Evolutionary conservation across 2,329 filamentous ascomycete species (phyloP).

Genomic region (Alternaria infectoria): DNA sequence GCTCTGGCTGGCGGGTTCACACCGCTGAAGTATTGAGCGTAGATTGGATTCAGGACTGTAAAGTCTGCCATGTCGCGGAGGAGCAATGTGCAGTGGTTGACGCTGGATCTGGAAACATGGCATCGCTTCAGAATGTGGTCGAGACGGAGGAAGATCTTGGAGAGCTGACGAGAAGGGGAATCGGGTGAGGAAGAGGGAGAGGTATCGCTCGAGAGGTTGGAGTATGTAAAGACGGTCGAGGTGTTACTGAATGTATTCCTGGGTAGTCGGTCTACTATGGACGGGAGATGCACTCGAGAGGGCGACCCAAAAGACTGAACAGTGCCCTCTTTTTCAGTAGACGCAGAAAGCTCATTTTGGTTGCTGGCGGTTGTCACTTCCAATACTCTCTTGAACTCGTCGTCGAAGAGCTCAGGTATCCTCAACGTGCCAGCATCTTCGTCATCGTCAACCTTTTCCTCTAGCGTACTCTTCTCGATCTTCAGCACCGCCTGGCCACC

Average conservation of each 20-base stretch:
- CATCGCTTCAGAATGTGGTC: conserved; percentile 30
- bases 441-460: conserved; percentile 49
- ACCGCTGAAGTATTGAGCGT: conserved; percentile 73
- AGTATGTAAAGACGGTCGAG: conserved; percentile 57
- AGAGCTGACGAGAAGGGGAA: conserved; percentile 41
- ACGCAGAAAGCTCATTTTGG: conserved; percentile 5
- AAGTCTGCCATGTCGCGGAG: conserved; percentile 85
- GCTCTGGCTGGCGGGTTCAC: conserved; percentile 87
- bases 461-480: conserved; percentile 64
- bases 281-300: not conserved
- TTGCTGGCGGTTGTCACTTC: conserved; percentile 2
- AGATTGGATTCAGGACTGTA: conserved; percentile 73
- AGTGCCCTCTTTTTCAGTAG: conserved; percentile 10
- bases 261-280: conserved; percentile 15
- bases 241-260: conserved; percentile 30
- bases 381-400: conserved; percentile 59
- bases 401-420: conserved; percentile 71
- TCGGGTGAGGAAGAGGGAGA: not conserved
- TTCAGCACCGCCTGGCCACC: conserved; percentile 79
- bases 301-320: not conserved
- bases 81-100: conserved; percentile 64
- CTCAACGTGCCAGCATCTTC: conserved; percentile 50
- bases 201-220: conserved; percentile 31
- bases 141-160: conserved; percentile 48
- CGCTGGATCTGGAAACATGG: conserved; percentile 31